A percentile compares a stretch with the other conserved stretches of the same genome.
Conservation (phyloP, 2,329 filamentous ascomycete genomes). For the Pseudocercospora musae region DNA sequence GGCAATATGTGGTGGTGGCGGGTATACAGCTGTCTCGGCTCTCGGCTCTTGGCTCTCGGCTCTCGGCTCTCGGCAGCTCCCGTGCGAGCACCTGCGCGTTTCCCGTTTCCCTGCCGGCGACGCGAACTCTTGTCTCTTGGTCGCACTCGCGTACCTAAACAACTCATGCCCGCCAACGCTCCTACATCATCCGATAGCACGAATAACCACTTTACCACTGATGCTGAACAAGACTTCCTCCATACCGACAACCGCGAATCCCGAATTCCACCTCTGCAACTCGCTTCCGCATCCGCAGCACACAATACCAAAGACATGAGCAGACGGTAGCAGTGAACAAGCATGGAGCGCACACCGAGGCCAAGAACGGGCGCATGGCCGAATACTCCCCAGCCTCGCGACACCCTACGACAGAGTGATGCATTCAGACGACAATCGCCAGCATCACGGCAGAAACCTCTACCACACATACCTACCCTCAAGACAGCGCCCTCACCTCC, state of each 20-base stretch:
- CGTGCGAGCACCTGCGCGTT: background rate
- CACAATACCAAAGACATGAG: no score
- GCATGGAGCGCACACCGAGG: conserved; percentile 78
- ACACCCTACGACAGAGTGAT: conserved; percentile 8
- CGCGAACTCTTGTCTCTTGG: background rate
- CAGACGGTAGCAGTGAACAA: conserved; percentile 4
- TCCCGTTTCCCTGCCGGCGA: no score
- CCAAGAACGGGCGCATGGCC: conserved; percentile 74
- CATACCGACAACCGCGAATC: background rate
- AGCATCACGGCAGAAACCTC: conserved; percentile 31
- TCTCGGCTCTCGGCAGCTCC: no score
- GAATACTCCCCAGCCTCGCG: conserved; percentile 50
- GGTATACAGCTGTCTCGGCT: background rate
- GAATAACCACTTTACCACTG: background rate
- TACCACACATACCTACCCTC: conserved; percentile 24
- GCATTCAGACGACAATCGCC: conserved; percentile 16
- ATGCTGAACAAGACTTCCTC: background rate
- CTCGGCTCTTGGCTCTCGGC: no score
- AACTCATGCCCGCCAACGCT: background rate
- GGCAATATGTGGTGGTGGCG: background rate
- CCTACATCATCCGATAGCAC: background rate
- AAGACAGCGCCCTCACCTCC: conserved; percentile 17
- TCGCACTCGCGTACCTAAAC: no score
- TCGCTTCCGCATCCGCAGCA: no score
- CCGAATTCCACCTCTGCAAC: no score